Percentiles rank a stretch among this genome's conserved stretches.
Conservation (phyloP, 2,329 filamentous ascomycete species). For the Aureobasidium lini region DNA sequence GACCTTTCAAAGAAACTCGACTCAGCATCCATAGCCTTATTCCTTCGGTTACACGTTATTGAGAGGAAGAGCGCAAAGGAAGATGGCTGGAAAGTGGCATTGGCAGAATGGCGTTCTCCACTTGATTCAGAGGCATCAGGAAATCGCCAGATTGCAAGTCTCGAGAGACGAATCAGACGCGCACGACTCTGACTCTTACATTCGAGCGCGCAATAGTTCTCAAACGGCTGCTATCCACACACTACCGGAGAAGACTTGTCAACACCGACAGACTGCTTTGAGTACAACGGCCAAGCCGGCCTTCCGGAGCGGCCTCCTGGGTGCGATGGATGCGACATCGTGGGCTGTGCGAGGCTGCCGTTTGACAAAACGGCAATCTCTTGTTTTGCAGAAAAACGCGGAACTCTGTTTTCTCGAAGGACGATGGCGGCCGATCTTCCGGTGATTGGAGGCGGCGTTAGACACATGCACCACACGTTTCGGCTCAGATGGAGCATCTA, state of each 20-base stretch:
- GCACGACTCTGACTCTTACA: neutral
- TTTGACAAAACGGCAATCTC: neutral
- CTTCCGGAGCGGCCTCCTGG: neutral
- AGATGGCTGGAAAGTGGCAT: neutral
- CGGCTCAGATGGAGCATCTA: conserved; percentile 1
- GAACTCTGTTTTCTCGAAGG: neutral
- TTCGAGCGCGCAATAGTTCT: neutral
- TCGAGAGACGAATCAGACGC: neutral
- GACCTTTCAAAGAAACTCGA: conserved; percentile 5
- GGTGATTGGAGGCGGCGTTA: conserved; percentile 3
- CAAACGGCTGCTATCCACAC: neutral
- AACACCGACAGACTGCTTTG: neutral
- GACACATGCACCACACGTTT: neutral
- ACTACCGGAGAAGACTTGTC: neutral
- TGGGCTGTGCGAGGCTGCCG: neutral
- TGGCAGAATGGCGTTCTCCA: neutral
- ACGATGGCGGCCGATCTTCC: neutral
- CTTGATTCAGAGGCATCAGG: neutral
- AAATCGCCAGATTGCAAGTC: neutral
- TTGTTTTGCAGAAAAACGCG: neutral
- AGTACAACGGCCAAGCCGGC: neutral
- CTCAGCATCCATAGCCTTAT: neutral
- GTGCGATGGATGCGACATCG: neutral
- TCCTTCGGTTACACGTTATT: neutral
- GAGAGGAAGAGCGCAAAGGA: neutral